Conservation (phyloP, 768 basidiomycete genomes). For the Trametes elegans region DNA sequence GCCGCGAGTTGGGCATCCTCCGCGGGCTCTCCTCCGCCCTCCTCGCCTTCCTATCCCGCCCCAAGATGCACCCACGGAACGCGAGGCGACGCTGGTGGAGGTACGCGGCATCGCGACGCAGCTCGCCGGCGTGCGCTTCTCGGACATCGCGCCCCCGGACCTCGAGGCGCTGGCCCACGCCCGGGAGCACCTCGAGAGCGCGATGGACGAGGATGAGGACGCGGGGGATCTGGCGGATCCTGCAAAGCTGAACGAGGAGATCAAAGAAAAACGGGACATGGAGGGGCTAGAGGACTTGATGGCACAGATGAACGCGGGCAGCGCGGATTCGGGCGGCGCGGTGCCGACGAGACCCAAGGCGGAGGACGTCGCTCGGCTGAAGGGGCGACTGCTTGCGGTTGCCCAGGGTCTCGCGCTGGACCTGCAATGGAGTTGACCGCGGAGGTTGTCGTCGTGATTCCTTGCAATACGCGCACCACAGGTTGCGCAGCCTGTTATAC, state of each 20-base stretch:
- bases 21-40: conserved; percentile 71
- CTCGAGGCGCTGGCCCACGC: conserved; percentile 78
- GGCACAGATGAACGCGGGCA: conserved; percentile 35
- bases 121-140: conserved; percentile 62
- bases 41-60: conserved; percentile 50
- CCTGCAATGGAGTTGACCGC: conserved; percentile 23
- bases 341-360: conserved; percentile 17
- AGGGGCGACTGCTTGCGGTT: conserved; percentile 18
- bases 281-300: conserved; percentile 60
- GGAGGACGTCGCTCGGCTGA: conserved; percentile 24
- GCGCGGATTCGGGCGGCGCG: background rate
- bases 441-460: background rate
- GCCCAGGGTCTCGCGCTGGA: conserved; percentile 14
- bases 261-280: conserved; percentile 47
- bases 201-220: conserved; percentile 25
- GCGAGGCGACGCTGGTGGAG: conserved; percentile 36
- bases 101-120: conserved; percentile 50
- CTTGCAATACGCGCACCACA: background rate
- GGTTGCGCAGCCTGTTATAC: too few species aligned
- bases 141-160: conserved; percentile 74
- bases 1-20: conserved; percentile 72
- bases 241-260: conserved; percentile 33
- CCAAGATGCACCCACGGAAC: conserved; percentile 17
- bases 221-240: conserved; percentile 12
- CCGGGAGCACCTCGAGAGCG: conserved; percentile 54